A percentile compares a stretch with the other conserved stretches of the same genome.
Conservation (phyloP, 208 protist species). For the Polymyxa betae region DNA sequence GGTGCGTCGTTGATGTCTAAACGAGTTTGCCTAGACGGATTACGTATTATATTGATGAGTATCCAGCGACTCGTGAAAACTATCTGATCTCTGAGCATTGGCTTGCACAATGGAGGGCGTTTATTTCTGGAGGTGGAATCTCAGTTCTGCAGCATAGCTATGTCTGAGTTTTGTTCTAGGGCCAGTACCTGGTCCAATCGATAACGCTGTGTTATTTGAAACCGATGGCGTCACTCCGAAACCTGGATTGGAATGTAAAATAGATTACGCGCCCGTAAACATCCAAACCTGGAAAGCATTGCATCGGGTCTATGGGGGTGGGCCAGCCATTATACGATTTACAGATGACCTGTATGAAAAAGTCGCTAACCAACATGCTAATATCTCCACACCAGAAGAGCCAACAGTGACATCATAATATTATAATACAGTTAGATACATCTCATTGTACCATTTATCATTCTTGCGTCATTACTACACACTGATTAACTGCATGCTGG, state of each 20-base stretch:
- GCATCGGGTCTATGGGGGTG: background rate
- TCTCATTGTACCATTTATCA: too few species aligned
- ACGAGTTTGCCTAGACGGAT: conserved; percentile 17
- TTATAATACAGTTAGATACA: too few species aligned
- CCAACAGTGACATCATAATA: too few species aligned
- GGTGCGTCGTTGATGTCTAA: background rate
- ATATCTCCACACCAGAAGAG: background rate
- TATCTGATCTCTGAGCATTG: conserved; percentile 32
- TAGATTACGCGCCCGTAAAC: background rate
- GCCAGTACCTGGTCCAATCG: conserved; percentile 2
- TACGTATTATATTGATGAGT: background rate
- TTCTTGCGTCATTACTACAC: background rate
- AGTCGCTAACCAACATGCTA: background rate
- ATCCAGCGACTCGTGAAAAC: background rate
- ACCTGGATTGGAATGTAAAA: background rate
- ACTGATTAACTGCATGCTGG: too few species aligned
- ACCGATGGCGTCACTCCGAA: conserved; percentile 3
- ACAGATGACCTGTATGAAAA: background rate
- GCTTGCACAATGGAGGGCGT: background rate
- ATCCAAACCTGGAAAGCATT: background rate
- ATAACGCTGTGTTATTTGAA: conserved; percentile 15
- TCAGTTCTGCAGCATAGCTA: background rate
- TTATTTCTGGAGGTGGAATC: background rate
- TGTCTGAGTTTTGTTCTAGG: background rate
- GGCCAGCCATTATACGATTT: background rate